Conservation (phyloP, 2,329 filamentous ascomycete genomes). For the Cordyceps pruinosa region DNA sequence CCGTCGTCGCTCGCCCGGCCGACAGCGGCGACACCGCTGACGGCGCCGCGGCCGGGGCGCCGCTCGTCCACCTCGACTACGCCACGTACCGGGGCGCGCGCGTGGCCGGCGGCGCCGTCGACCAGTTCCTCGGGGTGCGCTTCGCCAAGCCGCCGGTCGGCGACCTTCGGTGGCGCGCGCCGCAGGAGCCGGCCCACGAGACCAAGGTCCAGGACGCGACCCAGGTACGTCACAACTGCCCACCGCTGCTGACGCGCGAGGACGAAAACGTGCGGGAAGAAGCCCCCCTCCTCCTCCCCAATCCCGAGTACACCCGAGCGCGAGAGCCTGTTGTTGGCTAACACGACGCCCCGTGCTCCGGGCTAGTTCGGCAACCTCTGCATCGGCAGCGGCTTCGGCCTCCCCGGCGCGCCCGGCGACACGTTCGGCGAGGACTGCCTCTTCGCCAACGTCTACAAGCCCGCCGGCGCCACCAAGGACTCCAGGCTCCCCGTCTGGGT, state of each 20-base stretch:
- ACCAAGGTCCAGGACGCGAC: slow-evolving; percentile 29
- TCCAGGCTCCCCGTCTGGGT: slow-evolving; percentile 33
- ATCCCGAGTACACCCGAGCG: no score
- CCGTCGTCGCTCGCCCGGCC: not conserved
- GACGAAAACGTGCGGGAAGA: not conserved
- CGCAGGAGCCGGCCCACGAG: slow-evolving; percentile 33
- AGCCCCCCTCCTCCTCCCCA: not conserved
- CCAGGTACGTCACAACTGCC: slow-evolving; percentile 21
- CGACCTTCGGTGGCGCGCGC: slow-evolving; percentile 44
- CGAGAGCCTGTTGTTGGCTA: not conserved
- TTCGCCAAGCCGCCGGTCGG: slow-evolving; percentile 46
- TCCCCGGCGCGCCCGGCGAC: slow-evolving; percentile 20
- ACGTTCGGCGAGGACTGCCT: slow-evolving; percentile 38
- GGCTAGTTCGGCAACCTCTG: slow-evolving; percentile 42
- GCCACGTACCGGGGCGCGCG: slow-evolving; percentile 36
- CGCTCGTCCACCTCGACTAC: slow-evolving; percentile 35
- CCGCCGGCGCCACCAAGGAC: slow-evolving; percentile 22
- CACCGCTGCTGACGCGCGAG: not conserved
- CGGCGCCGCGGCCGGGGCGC: not conserved
- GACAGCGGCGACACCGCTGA: not conserved
- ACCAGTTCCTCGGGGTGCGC: slow-evolving; percentile 41
- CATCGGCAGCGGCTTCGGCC: slow-evolving; percentile 27
- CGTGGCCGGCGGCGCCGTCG: slow-evolving; percentile 31
- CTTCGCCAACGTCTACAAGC: slow-evolving; percentile 42
- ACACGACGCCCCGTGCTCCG: not conserved